Evolutionary conservation across 2,329 filamentous ascomycete genomes (phyloP), one percentile per base, ranked within the genome.

Genomic region (Aspergillus ochraceoroseus): DNA sequence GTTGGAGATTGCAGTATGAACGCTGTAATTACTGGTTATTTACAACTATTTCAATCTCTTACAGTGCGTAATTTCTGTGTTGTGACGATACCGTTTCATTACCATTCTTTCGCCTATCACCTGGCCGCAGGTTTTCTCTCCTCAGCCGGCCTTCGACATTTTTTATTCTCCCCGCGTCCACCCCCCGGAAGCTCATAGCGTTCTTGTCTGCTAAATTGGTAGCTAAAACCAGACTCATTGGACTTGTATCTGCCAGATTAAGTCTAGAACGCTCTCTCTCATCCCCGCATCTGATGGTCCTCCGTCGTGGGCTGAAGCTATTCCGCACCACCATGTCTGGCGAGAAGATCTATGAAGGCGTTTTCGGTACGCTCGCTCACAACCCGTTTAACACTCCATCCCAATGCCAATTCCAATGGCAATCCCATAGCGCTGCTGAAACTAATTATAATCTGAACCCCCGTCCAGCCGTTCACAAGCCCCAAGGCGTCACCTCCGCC

Each of bases 381-480:
- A 25, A 30, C 19, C 11, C 19, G 6, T 14, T 31, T 15, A 5
- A 38, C 11, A 11, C 2, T 12, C 4, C 17, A 45, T 9, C 8
- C 28, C 22, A 8, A 36, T 18, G 27, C 19, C 2, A 11, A 42
- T 32, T 12, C 20, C 13, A n/a, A n/a, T n/a, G n/a, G n/a, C n/a
- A n/a, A n/a, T n/a, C n/a, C n/a, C n/a, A n/a, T n/a, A n/a, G n/a
- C n/a, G n/a, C n/a, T n/a, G n/a, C n/a, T n/a, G n/a, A n/a, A n/a
- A n/a, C n/a, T n/a, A n/a, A n/a, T n/a, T n/a, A n/a, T n/a, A n/a
- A n/a, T n/a, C n/a, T n/a, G n/a, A n/a, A n/a, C n/a, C n/a, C 12
- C 11, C 11, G 38, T 37, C 38, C 54, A 95, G 90, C 87, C 64
- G 84, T 98, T 66, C 87, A 95, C 70, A 98, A 98, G 69, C 92